These are phyloP conservation scores for Naganishia randhawae DNA, from an alignment of 768 basidiomycete species.

Conservation along the genomic window DNA sequence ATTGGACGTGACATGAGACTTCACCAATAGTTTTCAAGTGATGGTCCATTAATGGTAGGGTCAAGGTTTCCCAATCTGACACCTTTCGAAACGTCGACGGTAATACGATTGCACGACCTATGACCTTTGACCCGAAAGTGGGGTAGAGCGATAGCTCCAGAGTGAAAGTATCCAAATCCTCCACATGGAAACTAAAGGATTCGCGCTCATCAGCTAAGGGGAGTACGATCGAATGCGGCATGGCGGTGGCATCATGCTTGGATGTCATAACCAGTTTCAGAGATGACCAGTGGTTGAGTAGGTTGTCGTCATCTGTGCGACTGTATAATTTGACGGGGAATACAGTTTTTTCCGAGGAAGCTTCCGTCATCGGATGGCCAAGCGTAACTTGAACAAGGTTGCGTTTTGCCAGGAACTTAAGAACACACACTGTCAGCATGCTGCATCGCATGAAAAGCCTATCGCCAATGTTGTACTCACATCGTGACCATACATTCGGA, in stretches of 20 bases:
- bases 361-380: constrained; percentile 60
- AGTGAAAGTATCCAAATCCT: constrained; percentile 66
- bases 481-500: constrained; percentile 94
- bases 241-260: constrained; percentile 72
- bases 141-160: constrained; percentile 94
- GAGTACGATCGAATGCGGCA: constrained; percentile 83
- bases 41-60: constrained; percentile 78
- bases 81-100: constrained; percentile 66
- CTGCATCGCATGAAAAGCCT: neutral
- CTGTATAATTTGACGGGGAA: constrained; percentile 57
- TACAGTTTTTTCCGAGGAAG: constrained; percentile 45
- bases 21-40: constrained; percentile 91
- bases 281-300: constrained; percentile 58
- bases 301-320: constrained; percentile 46
- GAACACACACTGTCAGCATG: neutral
- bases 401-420: constrained; percentile 72
- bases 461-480: constrained; percentile 3
- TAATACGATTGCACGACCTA: constrained; percentile 84
- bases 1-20: constrained; percentile 80
- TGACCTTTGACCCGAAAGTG: constrained; percentile 93
- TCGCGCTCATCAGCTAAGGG: constrained; percentile 69
- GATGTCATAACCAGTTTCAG: constrained; percentile 95
- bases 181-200: constrained; percentile 79
- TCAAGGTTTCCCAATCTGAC: constrained; percentile 47
- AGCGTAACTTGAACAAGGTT: constrained; percentile 81